phyloP scores from a whole-genome alignment of 768 basidiomycete species.

The Amanita subjunquillea region DNA sequence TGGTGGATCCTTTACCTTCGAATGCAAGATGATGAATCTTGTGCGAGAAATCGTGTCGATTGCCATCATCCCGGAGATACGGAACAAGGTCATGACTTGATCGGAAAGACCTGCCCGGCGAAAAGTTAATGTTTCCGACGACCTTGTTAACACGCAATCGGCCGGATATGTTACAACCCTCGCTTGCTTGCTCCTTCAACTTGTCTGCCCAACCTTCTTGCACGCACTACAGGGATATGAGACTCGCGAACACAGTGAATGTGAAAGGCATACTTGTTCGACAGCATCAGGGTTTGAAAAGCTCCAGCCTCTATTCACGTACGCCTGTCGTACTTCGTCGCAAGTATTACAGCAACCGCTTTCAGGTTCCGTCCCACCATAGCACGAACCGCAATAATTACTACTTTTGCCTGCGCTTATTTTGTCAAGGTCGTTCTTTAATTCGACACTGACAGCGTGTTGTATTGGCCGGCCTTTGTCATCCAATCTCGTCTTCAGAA shows the following conservation, averaged over 20 bases:
- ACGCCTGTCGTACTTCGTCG: slow-evolving; percentile 87
- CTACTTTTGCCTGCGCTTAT: slow-evolving; percentile 47
- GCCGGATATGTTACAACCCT: slow-evolving; percentile 92
- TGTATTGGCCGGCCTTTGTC: slow-evolving; percentile 47
- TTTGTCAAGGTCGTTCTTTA: slow-evolving; percentile 84
- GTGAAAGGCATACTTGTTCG: slow-evolving; percentile 57
- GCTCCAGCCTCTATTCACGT: slow-evolving; percentile 91
- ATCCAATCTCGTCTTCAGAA: slow-evolving; percentile 74
- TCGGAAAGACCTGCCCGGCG: slow-evolving; percentile 93
- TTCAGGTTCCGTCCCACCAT: slow-evolving; percentile 69
- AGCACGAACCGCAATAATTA: slow-evolving; percentile 92
- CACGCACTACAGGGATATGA: slow-evolving; percentile 53
- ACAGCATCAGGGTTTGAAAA: slow-evolving; percentile 85
- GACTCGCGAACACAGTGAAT: not conserved
- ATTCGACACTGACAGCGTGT: slow-evolving; percentile 43
- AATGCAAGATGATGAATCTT: slow-evolving; percentile 75
- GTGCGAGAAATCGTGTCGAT: slow-evolving; percentile 92
- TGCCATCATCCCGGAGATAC: slow-evolving; percentile 80
- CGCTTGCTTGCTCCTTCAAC: slow-evolving; percentile 82
- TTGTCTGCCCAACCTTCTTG: slow-evolving; percentile 94
- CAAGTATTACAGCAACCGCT: slow-evolving; percentile 92
- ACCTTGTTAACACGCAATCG: slow-evolving; percentile 95
- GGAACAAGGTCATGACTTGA: slow-evolving; percentile 84
- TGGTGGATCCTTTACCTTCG: slow-evolving; percentile 29
- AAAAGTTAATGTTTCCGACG: slow-evolving; percentile 89